phyloP scores from a whole-genome alignment of 2,329 filamentous ascomycete genomes.

The Trichoderma koningiopsis region DNA sequence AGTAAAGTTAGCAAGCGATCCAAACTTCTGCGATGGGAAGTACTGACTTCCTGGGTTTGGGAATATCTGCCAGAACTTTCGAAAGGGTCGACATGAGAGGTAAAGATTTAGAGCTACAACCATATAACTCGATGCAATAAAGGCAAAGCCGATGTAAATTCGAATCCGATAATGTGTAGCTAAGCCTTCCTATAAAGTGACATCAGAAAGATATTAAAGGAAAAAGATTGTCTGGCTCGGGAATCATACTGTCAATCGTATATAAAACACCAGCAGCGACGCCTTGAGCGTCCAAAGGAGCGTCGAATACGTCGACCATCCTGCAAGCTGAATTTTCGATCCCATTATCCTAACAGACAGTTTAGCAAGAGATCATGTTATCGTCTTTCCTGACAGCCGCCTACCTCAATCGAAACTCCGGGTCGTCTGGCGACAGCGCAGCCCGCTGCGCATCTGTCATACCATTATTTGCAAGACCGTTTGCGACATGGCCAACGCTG shows the following conservation, averaged over 20 bases:
- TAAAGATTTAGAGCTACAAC: constrained; percentile 53
- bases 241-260: constrained; percentile 47
- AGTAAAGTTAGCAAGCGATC: not conserved
- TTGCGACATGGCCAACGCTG: constrained; percentile 49
- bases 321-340: constrained; percentile 58
- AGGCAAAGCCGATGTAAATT: constrained; percentile 52
- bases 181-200: constrained; percentile 3
- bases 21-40: not conserved
- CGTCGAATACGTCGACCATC: constrained; percentile 57
- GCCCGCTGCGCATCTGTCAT: constrained; percentile 56
- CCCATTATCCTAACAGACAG: constrained; percentile 48
- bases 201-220: not conserved
- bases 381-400: not conserved
- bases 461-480: constrained; percentile 58
- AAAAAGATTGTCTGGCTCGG: not conserved
- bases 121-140: constrained; percentile 54
- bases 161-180: constrained; percentile 42
- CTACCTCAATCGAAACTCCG: constrained; percentile 48
- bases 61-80: constrained; percentile 60
- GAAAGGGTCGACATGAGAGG: constrained; percentile 55
- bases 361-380: not conserved
- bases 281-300: constrained; percentile 59
- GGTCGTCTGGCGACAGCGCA: constrained; percentile 45
- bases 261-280: constrained; percentile 60
- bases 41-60: constrained; percentile 58